phyloP scores from a whole-genome alignment of 257 asterid genomes.

The Parsonsia alboflavescens region DNA sequence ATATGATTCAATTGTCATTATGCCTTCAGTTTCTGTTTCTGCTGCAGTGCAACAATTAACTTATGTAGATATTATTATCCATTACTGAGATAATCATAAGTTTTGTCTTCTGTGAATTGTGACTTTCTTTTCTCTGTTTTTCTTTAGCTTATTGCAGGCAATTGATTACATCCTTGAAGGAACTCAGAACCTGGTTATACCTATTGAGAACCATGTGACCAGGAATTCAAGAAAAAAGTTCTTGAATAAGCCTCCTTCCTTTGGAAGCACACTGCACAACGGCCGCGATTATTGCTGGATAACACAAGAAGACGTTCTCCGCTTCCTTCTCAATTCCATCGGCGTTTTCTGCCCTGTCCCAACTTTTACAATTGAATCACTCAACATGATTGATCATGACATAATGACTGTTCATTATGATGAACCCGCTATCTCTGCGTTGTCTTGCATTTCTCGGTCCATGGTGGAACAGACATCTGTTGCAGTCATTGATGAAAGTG shows the following conservation, averaged over 20 bases:
- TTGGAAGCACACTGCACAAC: slow-evolving; percentile 20
- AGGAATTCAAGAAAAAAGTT: slow-evolving; percentile 41
- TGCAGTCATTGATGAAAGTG: slow-evolving; percentile 58
- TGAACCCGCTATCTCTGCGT: slow-evolving; percentile 56
- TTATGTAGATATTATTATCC: not conserved
- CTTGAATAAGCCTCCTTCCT: slow-evolving; percentile 25
- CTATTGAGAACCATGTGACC: slow-evolving; percentile 38
- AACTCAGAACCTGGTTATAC: slow-evolving; percentile 70
- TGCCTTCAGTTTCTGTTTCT: not conserved
- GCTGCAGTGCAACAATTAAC: not conserved
- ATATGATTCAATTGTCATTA: not conserved
- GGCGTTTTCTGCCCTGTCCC: slow-evolving; percentile 67
- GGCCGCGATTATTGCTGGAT: slow-evolving; percentile 65
- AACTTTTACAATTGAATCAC: slow-evolving; percentile 47
- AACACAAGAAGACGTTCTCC: slow-evolving; percentile 66
- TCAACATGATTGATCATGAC: slow-evolving; percentile 44
- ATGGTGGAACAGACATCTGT: slow-evolving; percentile 51
- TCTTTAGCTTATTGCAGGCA: slow-evolving; percentile 64
- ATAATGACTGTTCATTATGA: slow-evolving; percentile 45
- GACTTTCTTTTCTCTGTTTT: not conserved
- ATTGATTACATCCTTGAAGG: slow-evolving; percentile 72
- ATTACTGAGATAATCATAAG: not conserved
- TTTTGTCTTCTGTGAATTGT: not conserved
- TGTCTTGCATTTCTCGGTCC: slow-evolving; percentile 37
- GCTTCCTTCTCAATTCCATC: slow-evolving; percentile 71